Evolutionary conservation across 805 yeast species (phyloP).

Genomic region (Metschnikowia matae): DNA sequence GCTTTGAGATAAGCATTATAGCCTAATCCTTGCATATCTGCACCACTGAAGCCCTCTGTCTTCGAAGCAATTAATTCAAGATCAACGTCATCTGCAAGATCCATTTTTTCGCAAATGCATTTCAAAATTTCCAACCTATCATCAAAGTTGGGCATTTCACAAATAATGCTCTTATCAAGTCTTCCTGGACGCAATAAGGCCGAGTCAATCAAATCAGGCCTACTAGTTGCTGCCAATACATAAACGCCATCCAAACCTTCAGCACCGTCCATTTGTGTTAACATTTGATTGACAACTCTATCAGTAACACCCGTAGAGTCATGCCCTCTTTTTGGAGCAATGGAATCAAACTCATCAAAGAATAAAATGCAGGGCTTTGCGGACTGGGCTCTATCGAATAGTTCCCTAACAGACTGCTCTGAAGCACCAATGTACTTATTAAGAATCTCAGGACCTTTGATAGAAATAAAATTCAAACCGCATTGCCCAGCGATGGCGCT

Average conservation of each 20-base stretch:
- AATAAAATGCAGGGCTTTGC: conserved; percentile 92
- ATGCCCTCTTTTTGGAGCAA: conserved; percentile 97
- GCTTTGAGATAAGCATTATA: conserved; percentile 90
- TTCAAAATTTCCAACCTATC: conserved; percentile 72
- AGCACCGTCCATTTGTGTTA: conserved; percentile 99
- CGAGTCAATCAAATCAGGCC: conserved; percentile 94
- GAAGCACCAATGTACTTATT: conserved; percentile 97
- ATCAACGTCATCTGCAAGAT: conserved; percentile 45
- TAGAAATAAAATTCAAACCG: conserved; percentile 87
- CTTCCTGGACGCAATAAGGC: conserved; percentile 95
- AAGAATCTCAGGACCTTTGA: conserved; percentile 93
- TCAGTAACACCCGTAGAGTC: conserved; percentile 98
- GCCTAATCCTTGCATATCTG: conserved; percentile 88
- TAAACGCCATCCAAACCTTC: conserved; percentile 97
- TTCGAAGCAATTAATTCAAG: conserved; percentile 49
- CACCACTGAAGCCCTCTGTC: conserved; percentile 85
- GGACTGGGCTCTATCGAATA: conserved; percentile 90
- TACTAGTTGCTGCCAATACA: conserved; percentile 90
- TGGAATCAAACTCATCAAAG: conserved; percentile 94
- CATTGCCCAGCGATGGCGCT: conserved; percentile 92
- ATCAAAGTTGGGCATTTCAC: conserved; percentile 73
- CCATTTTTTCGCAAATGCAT: conserved; percentile 59
- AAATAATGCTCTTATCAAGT: conserved; percentile 84
- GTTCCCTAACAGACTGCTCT: conserved; percentile 88
- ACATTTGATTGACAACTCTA: conserved; percentile 92